These are phyloP conservation scores for Quercus aquifolioides DNA, from an alignment of 306 rosid species.

Conservation along the genomic window DNA sequence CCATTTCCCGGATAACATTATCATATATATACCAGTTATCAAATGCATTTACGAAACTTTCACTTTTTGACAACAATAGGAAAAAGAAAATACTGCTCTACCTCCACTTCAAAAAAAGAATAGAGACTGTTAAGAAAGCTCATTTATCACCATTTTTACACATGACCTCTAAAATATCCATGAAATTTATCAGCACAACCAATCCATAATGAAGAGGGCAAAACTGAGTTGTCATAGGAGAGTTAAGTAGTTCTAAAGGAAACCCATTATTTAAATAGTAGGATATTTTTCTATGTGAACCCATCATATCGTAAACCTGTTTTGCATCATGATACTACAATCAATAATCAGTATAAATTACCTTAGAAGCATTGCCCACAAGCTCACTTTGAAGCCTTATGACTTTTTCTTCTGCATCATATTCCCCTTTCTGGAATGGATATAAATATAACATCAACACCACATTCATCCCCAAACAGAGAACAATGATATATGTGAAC, in stretches of 20 bases:
- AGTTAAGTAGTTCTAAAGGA: neutral
- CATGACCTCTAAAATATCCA: no score
- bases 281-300: neutral
- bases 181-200: no score
- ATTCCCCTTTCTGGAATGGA: constrained; percentile 65
- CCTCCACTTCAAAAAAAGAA: neutral
- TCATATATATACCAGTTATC: no score
- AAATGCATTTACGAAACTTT: no score
- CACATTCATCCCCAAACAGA: constrained; percentile 4
- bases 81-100: no score
- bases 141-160: no score
- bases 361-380: constrained; percentile 91
- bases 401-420: constrained; percentile 52
- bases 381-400: constrained; percentile 69
- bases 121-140: neutral
- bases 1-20: no score
- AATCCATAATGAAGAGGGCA: neutral
- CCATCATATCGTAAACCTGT: constrained; percentile 1
- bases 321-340: constrained; percentile 8
- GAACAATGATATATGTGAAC: neutral
- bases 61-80: no score
- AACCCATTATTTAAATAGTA: neutral
- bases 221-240: neutral
- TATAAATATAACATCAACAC: neutral
- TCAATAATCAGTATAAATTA: constrained; percentile 29